Evolutionary conservation across 164 flowering plant genomes (phyloP), one percentile per base, ranked within the genome.

Genomic region (Magnolia changhungtana): DNA sequence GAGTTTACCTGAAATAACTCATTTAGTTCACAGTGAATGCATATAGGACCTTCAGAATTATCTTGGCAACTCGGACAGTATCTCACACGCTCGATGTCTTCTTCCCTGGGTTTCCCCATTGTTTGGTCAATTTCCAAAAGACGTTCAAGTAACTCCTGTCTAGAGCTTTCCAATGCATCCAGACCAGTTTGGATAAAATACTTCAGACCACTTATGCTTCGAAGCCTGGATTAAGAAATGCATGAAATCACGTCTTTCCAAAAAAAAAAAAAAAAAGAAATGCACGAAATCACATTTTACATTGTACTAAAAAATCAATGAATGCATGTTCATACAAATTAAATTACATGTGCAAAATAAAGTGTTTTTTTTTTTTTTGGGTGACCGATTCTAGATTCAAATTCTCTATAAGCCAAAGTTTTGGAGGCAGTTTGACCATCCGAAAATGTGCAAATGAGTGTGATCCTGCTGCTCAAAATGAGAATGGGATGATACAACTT

Each of bases 1-100:
- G 50, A 50, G 51, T 78, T 75, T 71, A 95, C 99, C 98, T 91
- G 91, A 85, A 93, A 93, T 74, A 90, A 71, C 77, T 87, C 92
- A 69, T 92, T 94, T 74, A 92, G 72, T 84, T 93, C 97, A 87
- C 99, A 95, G 55, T 86, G 89, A 76, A 90, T 79, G 83, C 99
- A 95, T 21, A 81, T 7, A 67, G 87, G 88, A 74, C 98, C 99
- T 74, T 89, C 88, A 74, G 79, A 83, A 82, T 85, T 83, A 67
- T 76, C 79, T 63, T 90, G 87, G 79, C 98, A 93, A 58, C 80
- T 87, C 59, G 80, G 87, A 76, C 99, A 95, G 81, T 85, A 75
- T 79, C 96, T 87, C 73, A 93, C 91, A 74, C 92, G 92, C 50
- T 78, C 87, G 70, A 93, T 84, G 85, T 95, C 98, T 76, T 88